Conservation (phyloP, 2,329 filamentous ascomycete species). For the Ascochyta lentis region DNA sequence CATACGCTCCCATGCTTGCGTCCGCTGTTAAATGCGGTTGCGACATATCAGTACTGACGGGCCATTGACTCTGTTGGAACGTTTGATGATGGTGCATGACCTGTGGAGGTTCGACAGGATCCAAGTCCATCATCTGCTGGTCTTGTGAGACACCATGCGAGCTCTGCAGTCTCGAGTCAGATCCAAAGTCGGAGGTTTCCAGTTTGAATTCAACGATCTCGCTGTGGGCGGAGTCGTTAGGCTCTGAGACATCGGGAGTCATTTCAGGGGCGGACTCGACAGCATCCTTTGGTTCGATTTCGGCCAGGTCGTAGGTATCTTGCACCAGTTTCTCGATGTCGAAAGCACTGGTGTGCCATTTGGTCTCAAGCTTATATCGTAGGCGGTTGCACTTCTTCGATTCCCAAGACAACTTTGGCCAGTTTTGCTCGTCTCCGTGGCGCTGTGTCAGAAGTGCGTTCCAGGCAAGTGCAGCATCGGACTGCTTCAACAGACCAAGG, state of each 20-base stretch:
- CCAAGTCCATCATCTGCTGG: constrained; percentile 46
- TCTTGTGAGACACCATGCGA: constrained; percentile 42
- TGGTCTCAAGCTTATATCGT: constrained; percentile 70
- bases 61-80: constrained; percentile 42
- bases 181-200: constrained; percentile 41
- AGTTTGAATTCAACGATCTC: constrained; percentile 47
- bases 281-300: constrained; percentile 41
- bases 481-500: constrained; percentile 71
- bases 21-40: constrained; percentile 38
- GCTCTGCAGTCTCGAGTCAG: constrained; percentile 36
- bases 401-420: constrained; percentile 62
- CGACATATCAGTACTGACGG: constrained; percentile 43
- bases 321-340: constrained; percentile 65
- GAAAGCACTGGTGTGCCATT: constrained; percentile 60
- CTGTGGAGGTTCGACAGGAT: constrained; percentile 42
- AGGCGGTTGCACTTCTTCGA: constrained; percentile 68
- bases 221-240: constrained; percentile 34
- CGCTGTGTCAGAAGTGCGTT: constrained; percentile 61
- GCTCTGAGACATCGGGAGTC: constrained; percentile 33
- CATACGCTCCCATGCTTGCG: constrained; percentile 38
- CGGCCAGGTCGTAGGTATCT: constrained; percentile 63
- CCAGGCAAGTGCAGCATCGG: constrained; percentile 67
- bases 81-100: constrained; percentile 38
- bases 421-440: constrained; percentile 61
- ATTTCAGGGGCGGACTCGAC: constrained; percentile 33